These are phyloP conservation scores for Gremmenia infestans DNA, from an alignment of 2,329 filamentous ascomycete species.

Conservation along the genomic window DNA sequence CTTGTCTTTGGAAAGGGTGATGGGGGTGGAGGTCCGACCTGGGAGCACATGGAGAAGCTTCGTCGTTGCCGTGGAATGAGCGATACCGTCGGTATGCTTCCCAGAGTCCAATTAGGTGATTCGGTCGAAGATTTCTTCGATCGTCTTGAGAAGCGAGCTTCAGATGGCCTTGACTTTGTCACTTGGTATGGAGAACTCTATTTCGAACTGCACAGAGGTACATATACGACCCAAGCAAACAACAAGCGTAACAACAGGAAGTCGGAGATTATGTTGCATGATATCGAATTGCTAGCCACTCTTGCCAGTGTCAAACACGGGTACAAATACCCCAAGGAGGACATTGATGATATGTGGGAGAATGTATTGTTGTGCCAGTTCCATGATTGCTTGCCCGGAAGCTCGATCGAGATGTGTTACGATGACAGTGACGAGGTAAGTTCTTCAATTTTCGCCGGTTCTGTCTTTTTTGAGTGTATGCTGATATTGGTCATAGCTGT, in stretches of 20 bases:
- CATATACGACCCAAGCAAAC: slow-evolving; percentile 95
- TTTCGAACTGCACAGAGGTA: slow-evolving; percentile 94
- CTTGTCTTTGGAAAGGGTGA: slow-evolving; percentile 96
- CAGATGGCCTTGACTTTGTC: slow-evolving; percentile 59
- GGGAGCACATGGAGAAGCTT: slow-evolving; percentile 90
- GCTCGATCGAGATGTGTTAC: slow-evolving; percentile 96
- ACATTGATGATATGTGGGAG: slow-evolving; percentile 98
- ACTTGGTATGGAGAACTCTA: slow-evolving; percentile 99
- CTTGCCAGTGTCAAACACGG: slow-evolving; percentile 67
- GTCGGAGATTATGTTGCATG: slow-evolving; percentile 77
- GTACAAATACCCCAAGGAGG: slow-evolving; percentile 88
- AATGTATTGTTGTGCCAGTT: slow-evolving; percentile 88
- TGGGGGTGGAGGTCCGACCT: slow-evolving; percentile 91
- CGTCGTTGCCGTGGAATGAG: slow-evolving; percentile 86
- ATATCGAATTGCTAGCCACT: slow-evolving; percentile 84
- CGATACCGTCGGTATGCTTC: slow-evolving; percentile 77
- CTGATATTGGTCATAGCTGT: slow-evolving; percentile 52
- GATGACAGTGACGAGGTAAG: slow-evolving; percentile 80
- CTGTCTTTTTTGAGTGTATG: slow-evolving; percentile 3
- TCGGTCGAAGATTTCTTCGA: slow-evolving; percentile 95
- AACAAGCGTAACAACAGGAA: slow-evolving; percentile 94
- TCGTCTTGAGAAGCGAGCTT: slow-evolving; percentile 71
- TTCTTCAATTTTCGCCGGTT: not conserved
- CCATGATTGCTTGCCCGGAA: slow-evolving; percentile 94
- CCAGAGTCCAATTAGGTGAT: slow-evolving; percentile 80